Evolutionary conservation across 1,139 yeast genomes (phyloP).

Genomic region (Hyphopichia khmerensis): DNA sequence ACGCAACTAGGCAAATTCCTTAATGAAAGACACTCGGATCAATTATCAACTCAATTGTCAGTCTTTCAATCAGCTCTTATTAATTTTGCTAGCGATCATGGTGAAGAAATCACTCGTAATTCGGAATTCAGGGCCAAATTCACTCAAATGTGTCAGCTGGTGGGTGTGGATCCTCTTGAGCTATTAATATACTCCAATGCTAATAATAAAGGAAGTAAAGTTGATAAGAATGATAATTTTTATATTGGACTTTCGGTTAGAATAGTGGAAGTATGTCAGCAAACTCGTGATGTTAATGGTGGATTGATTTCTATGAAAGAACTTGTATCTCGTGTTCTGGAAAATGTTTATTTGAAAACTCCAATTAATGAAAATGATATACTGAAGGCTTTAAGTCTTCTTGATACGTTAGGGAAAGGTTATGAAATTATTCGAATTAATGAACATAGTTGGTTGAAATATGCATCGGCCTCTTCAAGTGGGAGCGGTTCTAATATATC

Average conservation of each 20-base stretch:
- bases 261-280: conserved; percentile 71
- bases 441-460: conserved; percentile 42
- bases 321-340: conserved; percentile 32
- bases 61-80: conserved; percentile 62
- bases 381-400: conserved; percentile 16
- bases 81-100: conserved; percentile 62
- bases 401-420: conserved; percentile 35
- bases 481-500: conserved; percentile 28
- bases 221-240: conserved; percentile 50
- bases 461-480: conserved; percentile 30
- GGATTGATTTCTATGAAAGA: conserved; percentile 73
- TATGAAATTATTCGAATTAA: conserved; percentile 33
- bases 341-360: conserved; percentile 18
- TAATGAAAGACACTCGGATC: conserved; percentile 44
- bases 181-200: conserved; percentile 29
- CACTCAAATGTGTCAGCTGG: conserved; percentile 69
- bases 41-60: conserved; percentile 55
- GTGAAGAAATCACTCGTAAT: conserved; percentile 60
- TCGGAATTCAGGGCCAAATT: conserved; percentile 68
- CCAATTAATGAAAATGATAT: conserved; percentile 19
- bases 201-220: conserved; percentile 14
- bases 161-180: conserved; percentile 82
- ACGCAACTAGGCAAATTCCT: conserved; percentile 23
- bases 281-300: conserved; percentile 72
- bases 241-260: conserved; percentile 67